A percentile compares a stretch with the other conserved stretches of the same genome.
Evolutionary conservation across 441 rosid species (phyloP).

Genomic region (Corymbia calophylla): DNA sequence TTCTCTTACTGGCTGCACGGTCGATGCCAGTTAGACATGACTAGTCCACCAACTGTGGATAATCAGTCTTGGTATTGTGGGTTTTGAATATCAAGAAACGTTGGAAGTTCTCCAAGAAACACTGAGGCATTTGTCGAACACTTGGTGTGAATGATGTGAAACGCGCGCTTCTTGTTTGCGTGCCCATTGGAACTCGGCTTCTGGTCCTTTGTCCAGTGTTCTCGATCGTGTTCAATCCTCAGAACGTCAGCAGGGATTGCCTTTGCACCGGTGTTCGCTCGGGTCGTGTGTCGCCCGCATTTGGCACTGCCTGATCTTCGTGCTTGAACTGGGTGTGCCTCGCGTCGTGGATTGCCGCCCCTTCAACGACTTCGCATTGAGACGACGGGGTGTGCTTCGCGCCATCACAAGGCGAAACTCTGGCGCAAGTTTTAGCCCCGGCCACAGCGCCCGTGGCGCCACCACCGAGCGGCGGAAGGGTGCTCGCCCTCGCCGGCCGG

Average conservation of each 20-base stretch:
- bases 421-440: neutral
- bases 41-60: constrained; percentile 63
- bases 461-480: neutral
- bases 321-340: neutral
- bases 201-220: too few relatives aligned
- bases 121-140: neutral
- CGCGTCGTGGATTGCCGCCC: neutral
- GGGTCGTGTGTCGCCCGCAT: neutral
- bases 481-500: neutral
- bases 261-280: neutral
- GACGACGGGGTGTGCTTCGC: neutral
- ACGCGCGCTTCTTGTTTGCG: neutral
- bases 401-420: neutral
- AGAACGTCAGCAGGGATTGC: neutral
- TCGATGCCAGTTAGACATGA: constrained; percentile 51
- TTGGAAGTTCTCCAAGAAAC: neutral
- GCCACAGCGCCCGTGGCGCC: neutral
- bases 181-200: too few relatives aligned
- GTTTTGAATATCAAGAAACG: neutral
- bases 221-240: too few relatives aligned
- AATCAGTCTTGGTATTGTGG: neutral
- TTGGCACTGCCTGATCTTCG: neutral
- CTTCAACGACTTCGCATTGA: neutral
- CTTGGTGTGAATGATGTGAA: neutral
- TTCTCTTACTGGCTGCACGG: constrained; percentile 65